Conservation (phyloP, 2,329 filamentous ascomycete genomes). For the Phialophora chinensis region DNA sequence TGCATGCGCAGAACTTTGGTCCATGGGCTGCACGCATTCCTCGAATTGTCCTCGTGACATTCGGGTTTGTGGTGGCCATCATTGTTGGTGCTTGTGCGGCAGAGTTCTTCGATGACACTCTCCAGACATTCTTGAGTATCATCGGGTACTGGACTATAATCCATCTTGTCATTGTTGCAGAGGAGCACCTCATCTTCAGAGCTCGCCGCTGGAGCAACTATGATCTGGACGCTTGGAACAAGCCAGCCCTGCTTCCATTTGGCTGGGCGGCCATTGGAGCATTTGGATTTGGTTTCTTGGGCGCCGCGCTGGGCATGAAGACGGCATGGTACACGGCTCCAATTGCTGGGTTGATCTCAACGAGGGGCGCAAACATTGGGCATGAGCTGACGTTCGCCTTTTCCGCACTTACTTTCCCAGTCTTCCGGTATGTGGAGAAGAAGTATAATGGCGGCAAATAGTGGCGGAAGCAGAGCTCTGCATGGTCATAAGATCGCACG, state of each 20-base stretch:
- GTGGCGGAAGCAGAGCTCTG: not conserved
- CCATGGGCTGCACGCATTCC: slow-evolving; percentile 19
- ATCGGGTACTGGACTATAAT: slow-evolving; percentile 20
- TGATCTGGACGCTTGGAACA: slow-evolving; percentile 15
- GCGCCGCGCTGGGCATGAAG: slow-evolving; percentile 16
- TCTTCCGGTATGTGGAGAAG: slow-evolving; percentile 15
- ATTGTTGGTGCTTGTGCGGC: slow-evolving; percentile 16
- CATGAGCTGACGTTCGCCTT: slow-evolving; percentile 19
- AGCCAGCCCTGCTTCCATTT: slow-evolving; percentile 15
- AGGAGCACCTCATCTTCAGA: slow-evolving; percentile 18
- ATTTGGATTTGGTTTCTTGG: slow-evolving; percentile 16
- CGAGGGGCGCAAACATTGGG: slow-evolving; percentile 9
- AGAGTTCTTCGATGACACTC: slow-evolving; percentile 17
- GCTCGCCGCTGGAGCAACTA: slow-evolving; percentile 15
- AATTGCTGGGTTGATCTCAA: slow-evolving; percentile 1
- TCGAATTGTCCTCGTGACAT: slow-evolving; percentile 11
- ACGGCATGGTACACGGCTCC: slow-evolving; percentile 14
- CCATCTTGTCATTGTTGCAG: slow-evolving; percentile 12
- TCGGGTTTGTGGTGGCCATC: slow-evolving; percentile 13
- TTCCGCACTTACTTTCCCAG: slow-evolving; percentile 12
- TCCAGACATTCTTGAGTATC: slow-evolving; percentile 20
- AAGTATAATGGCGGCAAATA: slow-evolving; percentile 15
- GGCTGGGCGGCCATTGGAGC: slow-evolving; percentile 19
- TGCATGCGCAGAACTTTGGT: slow-evolving; percentile 20
- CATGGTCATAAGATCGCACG: not conserved